Base-by-base conservation (phyloP, 192 early-diverging fungal species). In the Backusella sp. region DNA sequence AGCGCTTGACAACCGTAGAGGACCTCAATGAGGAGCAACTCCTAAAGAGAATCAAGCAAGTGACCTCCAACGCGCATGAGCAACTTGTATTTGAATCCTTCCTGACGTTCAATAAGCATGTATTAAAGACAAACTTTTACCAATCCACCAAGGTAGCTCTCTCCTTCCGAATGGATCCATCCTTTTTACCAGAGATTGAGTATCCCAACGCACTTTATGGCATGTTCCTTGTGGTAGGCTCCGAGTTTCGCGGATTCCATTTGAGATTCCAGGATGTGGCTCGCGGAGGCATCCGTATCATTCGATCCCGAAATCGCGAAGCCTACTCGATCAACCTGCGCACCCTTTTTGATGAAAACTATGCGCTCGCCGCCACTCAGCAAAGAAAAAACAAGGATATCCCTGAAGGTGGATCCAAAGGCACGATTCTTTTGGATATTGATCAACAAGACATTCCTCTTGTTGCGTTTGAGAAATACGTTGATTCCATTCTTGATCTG, bases 321-420 rank as follows among this genome's bases (percentile, higher is more conserved):
- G 92, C 95, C 12, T 99, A 97, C 86, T 94, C 93, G 23, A 98
- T 98, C 91, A 99, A 99, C 90, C 86, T 96, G 83, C 90, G 98
- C 77, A 93, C 92, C 42, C 88, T 99, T 73, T 94, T 99, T 85
- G 98, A 99, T 85, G 98, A 99, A 87, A 99, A 99, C 90, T 98
- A 98, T 86, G 94, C 92, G 70, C 88, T 99, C 34, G 98, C 98
- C 37, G 91, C 93, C 37, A 98, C 97, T 30, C 98, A 99, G 85
- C 97, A 98, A 84, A 89, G 95, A 79, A 99, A 99, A 86, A 99
- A 99, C 91, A 99, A 99, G 88, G 97, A 99, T 82, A 98, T 99
- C 77, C 98, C 98, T 66, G 98, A 99, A 87, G 96, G 98, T 76
- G 98, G 98, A 23, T 98, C 96, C 77, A 99, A 99, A 90, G 98